phyloP scores from a whole-genome alignment of 306 rosid genomes.

The Lotus japonicus region DNA sequence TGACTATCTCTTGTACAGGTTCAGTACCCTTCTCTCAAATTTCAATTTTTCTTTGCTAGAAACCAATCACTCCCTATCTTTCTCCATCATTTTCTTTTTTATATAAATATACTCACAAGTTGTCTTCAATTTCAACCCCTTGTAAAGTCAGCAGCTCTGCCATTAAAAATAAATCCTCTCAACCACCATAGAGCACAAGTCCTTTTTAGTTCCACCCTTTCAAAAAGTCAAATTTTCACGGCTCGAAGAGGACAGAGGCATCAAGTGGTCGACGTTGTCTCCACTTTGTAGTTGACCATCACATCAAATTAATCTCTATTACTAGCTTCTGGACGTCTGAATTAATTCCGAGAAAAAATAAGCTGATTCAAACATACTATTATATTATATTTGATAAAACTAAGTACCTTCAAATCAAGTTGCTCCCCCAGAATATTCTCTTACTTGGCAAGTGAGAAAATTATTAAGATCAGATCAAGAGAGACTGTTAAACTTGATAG shows the following conservation, averaged over 20 bases:
- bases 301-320: too few relatives aligned
- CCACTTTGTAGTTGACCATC: slow-evolving; percentile 28
- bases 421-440: too few relatives aligned
- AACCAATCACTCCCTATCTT: slow-evolving; percentile 12
- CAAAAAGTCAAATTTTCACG: slow-evolving; percentile 9
- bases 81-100: not conserved
- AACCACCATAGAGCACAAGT: not conserved
- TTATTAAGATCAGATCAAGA: too few relatives aligned
- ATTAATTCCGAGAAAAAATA: too few relatives aligned
- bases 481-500: not conserved
- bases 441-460: too few relatives aligned
- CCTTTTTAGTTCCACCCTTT: too few relatives aligned
- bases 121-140: not conserved
- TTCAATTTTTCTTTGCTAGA: not conserved
- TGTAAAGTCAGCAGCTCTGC: slow-evolving; percentile 20
- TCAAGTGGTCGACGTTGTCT: slow-evolving; percentile 17
- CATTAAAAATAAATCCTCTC: not conserved
- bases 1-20: too few relatives aligned
- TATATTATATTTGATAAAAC: not conserved
- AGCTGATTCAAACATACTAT: too few relatives aligned
- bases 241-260: slow-evolving; percentile 10
- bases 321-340: too few relatives aligned
- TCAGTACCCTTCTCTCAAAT: not conserved
- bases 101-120: not conserved
- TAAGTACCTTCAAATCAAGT: not conserved